Conservation (phyloP, 257 asterid species). For the Coffea canephora region DNA sequence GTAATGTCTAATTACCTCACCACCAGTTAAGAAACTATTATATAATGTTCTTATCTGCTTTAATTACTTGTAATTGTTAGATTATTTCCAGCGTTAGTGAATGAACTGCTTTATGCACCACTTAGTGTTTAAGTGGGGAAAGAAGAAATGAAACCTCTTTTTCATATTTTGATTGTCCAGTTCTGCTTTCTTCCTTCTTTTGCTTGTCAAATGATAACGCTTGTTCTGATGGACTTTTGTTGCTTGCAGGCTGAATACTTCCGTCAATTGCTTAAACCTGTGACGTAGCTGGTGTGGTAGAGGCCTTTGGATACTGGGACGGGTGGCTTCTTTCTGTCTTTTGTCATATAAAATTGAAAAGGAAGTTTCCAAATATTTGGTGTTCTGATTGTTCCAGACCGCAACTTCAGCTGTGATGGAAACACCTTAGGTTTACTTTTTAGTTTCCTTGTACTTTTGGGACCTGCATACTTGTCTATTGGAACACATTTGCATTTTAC, state of each 20-base stretch:
- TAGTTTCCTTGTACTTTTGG: background rate
- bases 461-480: constrained; percentile 17
- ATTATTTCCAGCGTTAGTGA: too few species aligned
- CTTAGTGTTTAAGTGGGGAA: background rate
- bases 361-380: constrained; percentile 14
- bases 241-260: constrained; percentile 79
- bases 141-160: background rate
- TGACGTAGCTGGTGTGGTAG: constrained; percentile 57
- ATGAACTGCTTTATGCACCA: background rate
- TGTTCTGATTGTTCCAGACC: constrained; percentile 6
- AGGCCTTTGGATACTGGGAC: constrained; percentile 12
- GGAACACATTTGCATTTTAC: constrained; percentile 9
- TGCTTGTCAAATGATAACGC: too few species aligned
- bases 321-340: constrained; percentile 14
- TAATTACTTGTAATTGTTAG: too few species aligned
- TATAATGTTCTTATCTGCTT: too few species aligned
- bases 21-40: too few species aligned
- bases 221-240: constrained; percentile 14
- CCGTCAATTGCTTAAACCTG: constrained; percentile 93
- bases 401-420: constrained; percentile 30
- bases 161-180: background rate
- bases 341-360: constrained; percentile 7
- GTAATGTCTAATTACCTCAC: too few species aligned
- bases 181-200: background rate
- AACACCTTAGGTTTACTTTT: constrained; percentile 25